phyloP scores from a whole-genome alignment of 169 alveolate species.

The Cryptosporidium meleagridis region DNA sequence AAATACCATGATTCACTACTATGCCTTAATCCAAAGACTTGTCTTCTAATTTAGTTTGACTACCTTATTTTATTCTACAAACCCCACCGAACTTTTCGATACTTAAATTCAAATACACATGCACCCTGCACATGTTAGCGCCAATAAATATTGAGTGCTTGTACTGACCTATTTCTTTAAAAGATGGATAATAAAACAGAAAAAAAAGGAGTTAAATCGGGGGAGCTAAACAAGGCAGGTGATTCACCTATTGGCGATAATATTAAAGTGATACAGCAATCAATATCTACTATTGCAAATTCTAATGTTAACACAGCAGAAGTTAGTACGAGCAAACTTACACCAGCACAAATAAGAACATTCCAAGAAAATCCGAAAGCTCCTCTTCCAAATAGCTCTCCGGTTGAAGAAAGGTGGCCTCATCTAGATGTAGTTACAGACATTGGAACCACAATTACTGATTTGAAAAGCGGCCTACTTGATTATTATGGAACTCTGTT shows the following conservation, averaged over 20 bases:
- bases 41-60: background rate
- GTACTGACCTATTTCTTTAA: background rate
- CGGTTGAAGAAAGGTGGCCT: slow-evolving; percentile 72
- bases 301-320: slow-evolving; percentile 31
- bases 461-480: slow-evolving; percentile 30
- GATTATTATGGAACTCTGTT: slow-evolving; percentile 60
- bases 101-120: slow-evolving; percentile 51
- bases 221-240: background rate
- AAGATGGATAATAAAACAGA: slow-evolving; percentile 11
- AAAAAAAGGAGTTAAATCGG: background rate
- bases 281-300: background rate
- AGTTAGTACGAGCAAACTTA: slow-evolving; percentile 12
- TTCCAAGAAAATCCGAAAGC: slow-evolving; percentile 39
- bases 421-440: slow-evolving; percentile 50
- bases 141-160: background rate
- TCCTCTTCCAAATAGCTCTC: slow-evolving; percentile 45
- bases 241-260: slow-evolving; percentile 58
- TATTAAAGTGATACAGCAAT: slow-evolving; percentile 40
- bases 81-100: slow-evolving; percentile 12
- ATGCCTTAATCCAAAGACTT: background rate
- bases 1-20: background rate
- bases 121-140: slow-evolving; percentile 73
- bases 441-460: slow-evolving; percentile 62
- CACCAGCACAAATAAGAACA: slow-evolving; percentile 33
- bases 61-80: background rate